phyloP scores from a whole-genome alignment of 495 filamentous ascomycete genomes.

The Talaromyces stipitatus region DNA sequence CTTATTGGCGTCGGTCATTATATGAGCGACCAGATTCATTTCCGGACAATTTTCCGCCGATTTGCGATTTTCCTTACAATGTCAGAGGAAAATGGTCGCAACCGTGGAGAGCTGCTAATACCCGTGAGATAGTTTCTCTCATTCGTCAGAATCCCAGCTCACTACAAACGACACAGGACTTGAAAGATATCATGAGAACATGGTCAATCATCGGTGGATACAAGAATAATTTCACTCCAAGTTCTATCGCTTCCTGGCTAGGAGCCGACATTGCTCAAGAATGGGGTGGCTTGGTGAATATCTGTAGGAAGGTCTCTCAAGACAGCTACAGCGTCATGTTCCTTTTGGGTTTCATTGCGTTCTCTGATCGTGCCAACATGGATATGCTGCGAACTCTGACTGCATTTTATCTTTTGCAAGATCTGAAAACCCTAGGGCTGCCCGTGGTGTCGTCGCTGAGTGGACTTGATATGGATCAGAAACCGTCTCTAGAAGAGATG shows the following conservation, averaged over 20 bases:
- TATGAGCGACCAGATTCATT: slow-evolving; percentile 25
- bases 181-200: slow-evolving; percentile 21
- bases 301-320: neutral
- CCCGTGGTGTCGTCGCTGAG: slow-evolving; percentile 22
- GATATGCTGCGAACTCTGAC: slow-evolving; percentile 24
- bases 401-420: slow-evolving; percentile 25
- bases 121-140: slow-evolving; percentile 21
- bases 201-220: slow-evolving; percentile 36
- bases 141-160: slow-evolving; percentile 18
- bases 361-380: slow-evolving; percentile 24
- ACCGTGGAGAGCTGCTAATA: slow-evolving; percentile 6
- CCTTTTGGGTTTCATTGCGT: slow-evolving; percentile 30
- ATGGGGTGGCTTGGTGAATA: slow-evolving; percentile 36
- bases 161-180: slow-evolving; percentile 14
- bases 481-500: slow-evolving; percentile 14
- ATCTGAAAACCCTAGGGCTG: slow-evolving; percentile 20
- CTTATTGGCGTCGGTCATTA: slow-evolving; percentile 23
- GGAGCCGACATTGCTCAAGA: slow-evolving; percentile 21
- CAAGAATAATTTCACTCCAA: slow-evolving; percentile 15
- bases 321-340: slow-evolving; percentile 35
- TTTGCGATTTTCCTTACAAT: slow-evolving; percentile 8
- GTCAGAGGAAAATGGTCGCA: slow-evolving; percentile 7
- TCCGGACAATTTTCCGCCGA: neutral
- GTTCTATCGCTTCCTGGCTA: slow-evolving; percentile 23
- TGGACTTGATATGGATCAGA: slow-evolving; percentile 16